These are phyloP conservation scores for Termitomyces sp. DNA, from an alignment of 768 basidiomycete species.

Conservation along the genomic window DNA sequence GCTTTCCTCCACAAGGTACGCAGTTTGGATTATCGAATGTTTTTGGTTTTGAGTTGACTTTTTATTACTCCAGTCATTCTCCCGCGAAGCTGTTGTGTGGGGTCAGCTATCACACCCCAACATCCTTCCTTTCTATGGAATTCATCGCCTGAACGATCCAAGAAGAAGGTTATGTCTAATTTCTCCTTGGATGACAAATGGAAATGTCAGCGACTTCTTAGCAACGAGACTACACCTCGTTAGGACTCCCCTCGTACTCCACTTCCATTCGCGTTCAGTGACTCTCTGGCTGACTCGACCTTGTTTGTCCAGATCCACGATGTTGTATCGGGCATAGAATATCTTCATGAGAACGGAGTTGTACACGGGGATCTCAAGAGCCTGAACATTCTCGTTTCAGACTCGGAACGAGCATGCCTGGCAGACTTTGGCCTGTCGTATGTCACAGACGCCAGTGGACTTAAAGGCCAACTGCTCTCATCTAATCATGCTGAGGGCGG, in stretches of 20 bases:
- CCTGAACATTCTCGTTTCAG: conserved; percentile 44
- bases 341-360: conserved; percentile 29
- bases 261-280: background rate
- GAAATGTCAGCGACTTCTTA: conserved; percentile 24
- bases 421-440: conserved; percentile 44
- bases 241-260: conserved; percentile 11
- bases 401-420: conserved; percentile 34
- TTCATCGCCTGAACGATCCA: conserved; percentile 20
- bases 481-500: conserved; percentile 18
- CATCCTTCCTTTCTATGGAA: conserved; percentile 34
- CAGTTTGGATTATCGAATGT: background rate
- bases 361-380: conserved; percentile 45
- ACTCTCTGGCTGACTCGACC: conserved; percentile 2
- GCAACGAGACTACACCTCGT: conserved; percentile 9
- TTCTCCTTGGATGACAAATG: conserved; percentile 33
- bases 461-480: conserved; percentile 14
- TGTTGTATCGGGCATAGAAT: conserved; percentile 25
- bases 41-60: background rate
- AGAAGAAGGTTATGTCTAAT: conserved; percentile 26
- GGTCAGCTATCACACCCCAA: conserved; percentile 14
- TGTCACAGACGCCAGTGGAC: conserved; percentile 15
- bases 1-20: conserved; percentile 18
- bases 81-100: conserved; percentile 15
- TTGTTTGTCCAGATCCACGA: conserved; percentile 12
- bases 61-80: conserved; percentile 19